Evolutionary conservation across 2,329 filamentous ascomycete genomes (phyloP), one percentile per base, ranked within the genome.

Genomic region (Chlorencoelia australis): DNA sequence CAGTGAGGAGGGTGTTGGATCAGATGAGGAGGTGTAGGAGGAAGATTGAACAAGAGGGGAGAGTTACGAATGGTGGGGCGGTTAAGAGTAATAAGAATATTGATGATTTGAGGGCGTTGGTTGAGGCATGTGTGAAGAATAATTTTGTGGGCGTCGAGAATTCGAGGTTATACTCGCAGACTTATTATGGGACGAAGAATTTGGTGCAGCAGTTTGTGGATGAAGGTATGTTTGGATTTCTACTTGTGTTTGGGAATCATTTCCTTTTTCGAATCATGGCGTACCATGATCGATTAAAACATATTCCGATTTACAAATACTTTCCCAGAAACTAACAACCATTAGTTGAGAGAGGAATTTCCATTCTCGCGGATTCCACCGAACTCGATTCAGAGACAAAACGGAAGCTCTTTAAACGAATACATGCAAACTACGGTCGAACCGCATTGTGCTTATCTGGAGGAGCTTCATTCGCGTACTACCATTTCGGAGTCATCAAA

Each of bases 61-160:
- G 19, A 20, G 27, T 36, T 43, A 41, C 15, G 30, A 48, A 52
- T 48, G 59, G 58, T 25, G 51, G 55, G 18, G 62, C 67, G 34
- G 56, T 53, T 8, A 33, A 35, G 22, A 33, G 9, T 63, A 64
- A 17, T 56, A 65, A 71, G 40, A 69, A 79, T 0, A 66, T 86
- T 3, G 81, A 89, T 44, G 85, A 91, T 37, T 67, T 98, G 37
- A 80, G 78, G 43, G 71, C 71, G 1, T 62, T 96, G 41, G 66
- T 93, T 14, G 86, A 94, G 63, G 85, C 84, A 10, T 96, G 88
- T 56, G 82, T 95, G 50, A 98, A 95, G 70, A 94, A 88, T 61
- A 96, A 98, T 56, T 98, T 96, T 60, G 86, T 85, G 13, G 91
- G 91, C 0, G 79, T 94, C 10, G 91, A 98, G 59, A 96, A 94